Evolutionary conservation across 2,329 filamentous ascomycete genomes (phyloP), one percentile per base, ranked within the genome.

Genomic region (Dactylonectria estremocensis): DNA sequence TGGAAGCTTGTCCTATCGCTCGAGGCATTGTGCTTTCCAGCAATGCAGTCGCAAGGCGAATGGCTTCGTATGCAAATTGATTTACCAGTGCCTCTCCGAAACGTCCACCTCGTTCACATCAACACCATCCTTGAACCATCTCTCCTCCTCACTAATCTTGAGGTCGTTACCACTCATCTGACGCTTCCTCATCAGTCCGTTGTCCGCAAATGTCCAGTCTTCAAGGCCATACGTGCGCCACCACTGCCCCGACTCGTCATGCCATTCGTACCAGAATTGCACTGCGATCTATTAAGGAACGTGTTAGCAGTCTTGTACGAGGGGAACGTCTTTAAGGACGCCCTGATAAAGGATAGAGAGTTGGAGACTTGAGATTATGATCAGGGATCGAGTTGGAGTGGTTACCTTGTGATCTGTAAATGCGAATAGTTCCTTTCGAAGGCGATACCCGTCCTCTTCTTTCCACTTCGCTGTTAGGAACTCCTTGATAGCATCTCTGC

Each of bases 231-330:
- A 97, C 50, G 92, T 95, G n/a, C 93, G 87, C 86, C 92, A 95
- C 94, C 94, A 97, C 78, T 93, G 90, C 43, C 92, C 91, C 1
- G 85, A 73, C 8, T 82, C 81, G 75, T 95, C 93, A 70, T 90
- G 87, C 81, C 90, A 95, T 80, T 97, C 92, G 76, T 95, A 97
- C 94, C 94, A 97, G 79, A 96, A 97, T 77, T 97, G 93, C 22
- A 97, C 94, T 1, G 94, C 94, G 70, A 95, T 95, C 80, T 89
- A n/a, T n/a, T n/a, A n/a, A 2, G 0, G 1, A 3, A 7, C 7
- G 18, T 16, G 8, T 20, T 9, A 20, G 54, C 50, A 49, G 50
- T n/a, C n/a, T 35, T 50, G 22, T 22, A 10, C 5, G 16, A 18
- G 14, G 28, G 5, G 2, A 20, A 43, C 20, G 13, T 10, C 5